Base-by-base conservation (phyloP, 2,329 filamentous ascomycete species). In the Dactylellina leptospora region DNA sequence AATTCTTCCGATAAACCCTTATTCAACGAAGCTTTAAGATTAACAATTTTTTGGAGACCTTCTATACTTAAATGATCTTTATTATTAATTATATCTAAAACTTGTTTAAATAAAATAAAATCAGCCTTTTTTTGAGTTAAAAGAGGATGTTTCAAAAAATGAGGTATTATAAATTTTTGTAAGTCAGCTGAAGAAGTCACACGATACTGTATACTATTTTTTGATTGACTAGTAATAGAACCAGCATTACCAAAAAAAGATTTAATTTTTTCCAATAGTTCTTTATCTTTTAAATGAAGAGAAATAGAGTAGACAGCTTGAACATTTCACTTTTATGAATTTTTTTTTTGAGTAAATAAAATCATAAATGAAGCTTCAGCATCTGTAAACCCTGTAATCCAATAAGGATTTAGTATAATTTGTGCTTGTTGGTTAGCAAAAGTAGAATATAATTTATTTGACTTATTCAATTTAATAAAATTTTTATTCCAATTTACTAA, bases 381-480 rank as follows among this genome's bases (percentile, higher is more conserved):
- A 20, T 56, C 51, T 42, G 18, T 45, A 45, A 54, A 63, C 5
- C 44, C 58, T 40, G 23, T 56, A 74, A 71, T 27, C 70, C 70
- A 56, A 64, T 48, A 64, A 40, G 47, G 36, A 61, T 74, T 71
- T 72, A 61, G 66, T 74, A 55, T 25, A 23, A 13, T 58, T 74
- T 74, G 50, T 58, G 61, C 56, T 66, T 40, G 56, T 66, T 44
- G 56, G 23, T 60, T 69, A 33, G 30, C 13, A 33, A 6, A 33
- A n/a, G 30, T 33, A 33, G 50, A 13, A 56, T 50, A 75, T 55
- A 56, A 74, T 63, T 33, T 47, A 18, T 59, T 70, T 56, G 62
- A 75, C 74, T 74, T 60, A 68, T 40, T 51, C 40, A 69, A 74
- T 69, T 73, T 75, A 72, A n/a, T n/a, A n/a, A n/a, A n/a, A n/a